A percentile compares a stretch with the other conserved stretches of the same genome.
Conservation (phyloP, 2,329 filamentous ascomycete species). For the Cryphonectria naterciae region DNA sequence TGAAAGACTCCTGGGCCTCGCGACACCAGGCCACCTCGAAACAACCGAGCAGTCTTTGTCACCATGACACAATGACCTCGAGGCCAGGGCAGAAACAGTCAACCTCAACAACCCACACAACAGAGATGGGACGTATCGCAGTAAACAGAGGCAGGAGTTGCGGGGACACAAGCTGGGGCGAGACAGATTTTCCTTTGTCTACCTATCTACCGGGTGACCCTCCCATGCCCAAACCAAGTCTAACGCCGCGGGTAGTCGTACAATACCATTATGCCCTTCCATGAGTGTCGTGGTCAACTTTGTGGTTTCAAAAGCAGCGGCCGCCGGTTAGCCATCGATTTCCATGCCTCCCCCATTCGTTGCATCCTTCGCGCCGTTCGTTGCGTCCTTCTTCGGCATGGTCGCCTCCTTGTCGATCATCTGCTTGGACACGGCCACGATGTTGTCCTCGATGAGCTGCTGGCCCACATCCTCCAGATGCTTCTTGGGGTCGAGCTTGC, state of each 20-base stretch:
- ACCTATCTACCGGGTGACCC: conserved; percentile 27
- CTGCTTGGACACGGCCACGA: conserved; percentile 94
- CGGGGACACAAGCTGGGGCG: conserved; percentile 16
- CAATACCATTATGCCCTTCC: conserved; percentile 30
- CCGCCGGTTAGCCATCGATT: conserved; percentile 60
- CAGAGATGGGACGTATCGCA: background rate
- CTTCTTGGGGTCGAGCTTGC: conserved; percentile 99
- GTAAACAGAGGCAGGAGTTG: background rate
- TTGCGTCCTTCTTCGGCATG: conserved; percentile 72
- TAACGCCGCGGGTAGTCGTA: conserved; percentile 29
- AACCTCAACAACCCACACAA: no score
- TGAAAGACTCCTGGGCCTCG: background rate
- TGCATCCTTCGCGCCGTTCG: conserved; percentile 50
- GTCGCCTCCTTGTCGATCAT: conserved; percentile 99
- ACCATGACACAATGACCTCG: background rate
- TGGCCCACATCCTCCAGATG: conserved; percentile 96
- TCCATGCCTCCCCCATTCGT: conserved; percentile 69
- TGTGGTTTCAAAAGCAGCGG: conserved; percentile 20
- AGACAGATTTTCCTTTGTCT: conserved; percentile 19
- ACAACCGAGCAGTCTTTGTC: background rate
- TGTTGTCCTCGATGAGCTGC: conserved; percentile 98
- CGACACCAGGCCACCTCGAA: background rate
- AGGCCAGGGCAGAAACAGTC: background rate
- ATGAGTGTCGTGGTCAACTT: conserved; percentile 23
- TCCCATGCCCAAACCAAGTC: conserved; percentile 25